Conservation (phyloP, 192 early-diverging fungal species). For the Lobosporangium transversale region DNA sequence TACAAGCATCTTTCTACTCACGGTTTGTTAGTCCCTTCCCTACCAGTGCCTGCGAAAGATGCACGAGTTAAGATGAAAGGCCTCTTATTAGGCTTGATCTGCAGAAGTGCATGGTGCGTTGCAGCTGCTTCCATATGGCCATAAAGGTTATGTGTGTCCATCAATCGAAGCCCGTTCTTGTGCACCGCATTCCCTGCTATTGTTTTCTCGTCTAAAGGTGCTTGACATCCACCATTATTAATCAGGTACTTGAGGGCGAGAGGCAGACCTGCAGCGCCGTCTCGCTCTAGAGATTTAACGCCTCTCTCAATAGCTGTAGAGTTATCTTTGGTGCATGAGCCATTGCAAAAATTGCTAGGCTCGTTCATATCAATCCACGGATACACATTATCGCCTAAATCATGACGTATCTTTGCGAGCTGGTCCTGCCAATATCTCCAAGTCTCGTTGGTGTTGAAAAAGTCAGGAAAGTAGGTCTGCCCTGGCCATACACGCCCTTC, state of each 20-base stretch:
- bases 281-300: constrained; percentile 23
- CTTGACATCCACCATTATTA: constrained; percentile 41
- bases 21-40: too few species aligned
- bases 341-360: constrained; percentile 71
- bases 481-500: constrained; percentile 73
- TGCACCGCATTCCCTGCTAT: constrained; percentile 48
- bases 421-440: constrained; percentile 38
- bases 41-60: constrained; percentile 72
- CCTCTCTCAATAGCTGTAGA: background rate
- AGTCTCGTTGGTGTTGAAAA: constrained; percentile 60
- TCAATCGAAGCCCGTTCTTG: constrained; percentile 60
- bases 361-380: constrained; percentile 84
- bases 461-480: constrained; percentile 74
- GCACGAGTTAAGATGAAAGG: constrained; percentile 74
- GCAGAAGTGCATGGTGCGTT: constrained; percentile 54
- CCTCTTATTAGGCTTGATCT: constrained; percentile 54
- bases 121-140: constrained; percentile 68
- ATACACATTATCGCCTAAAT: constrained; percentile 61
- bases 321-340: constrained; percentile 53
- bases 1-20: too few species aligned
- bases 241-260: constrained; percentile 49
- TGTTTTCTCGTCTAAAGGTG: constrained; percentile 37
- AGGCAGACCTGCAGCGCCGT: constrained; percentile 31
- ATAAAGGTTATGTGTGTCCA: constrained; percentile 69
- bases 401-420: constrained; percentile 58